Evolutionary conservation across 2,329 filamentous ascomycete genomes (phyloP).

Genomic region (Xenoacremonium recifei): DNA sequence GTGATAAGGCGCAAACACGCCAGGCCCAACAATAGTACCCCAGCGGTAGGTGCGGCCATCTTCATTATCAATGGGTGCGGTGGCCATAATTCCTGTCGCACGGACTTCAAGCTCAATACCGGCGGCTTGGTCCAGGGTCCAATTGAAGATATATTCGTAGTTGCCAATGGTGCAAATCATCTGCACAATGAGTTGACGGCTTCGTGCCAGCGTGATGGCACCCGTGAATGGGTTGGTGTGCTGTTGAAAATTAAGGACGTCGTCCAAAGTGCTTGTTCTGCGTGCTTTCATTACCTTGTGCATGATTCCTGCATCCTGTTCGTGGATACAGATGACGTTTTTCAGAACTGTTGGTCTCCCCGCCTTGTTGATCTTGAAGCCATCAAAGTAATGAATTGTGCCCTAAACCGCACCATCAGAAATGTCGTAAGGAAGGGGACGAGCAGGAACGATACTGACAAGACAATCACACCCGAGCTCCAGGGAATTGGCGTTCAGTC

Average conservation of each 20-base stretch:
- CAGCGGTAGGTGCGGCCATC: slow-evolving; percentile 51
- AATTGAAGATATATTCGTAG: slow-evolving; percentile 50
- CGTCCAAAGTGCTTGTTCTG: no score
- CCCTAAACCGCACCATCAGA: no score
- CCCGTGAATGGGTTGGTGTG: slow-evolving; percentile 56
- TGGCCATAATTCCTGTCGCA: slow-evolving; percentile 37
- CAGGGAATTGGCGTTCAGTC: no score
- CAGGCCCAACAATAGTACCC: slow-evolving; percentile 57
- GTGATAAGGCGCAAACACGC: slow-evolving; percentile 61
- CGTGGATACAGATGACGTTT: slow-evolving; percentile 35
- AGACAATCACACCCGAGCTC: slow-evolving; percentile 64
- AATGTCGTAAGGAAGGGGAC: no score
- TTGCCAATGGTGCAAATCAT: slow-evolving; percentile 60
- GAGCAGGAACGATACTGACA: slow-evolving; percentile 61
- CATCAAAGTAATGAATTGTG: slow-evolving; percentile 34
- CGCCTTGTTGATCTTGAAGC: slow-evolving; percentile 31
- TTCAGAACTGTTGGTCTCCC: slow-evolving; percentile 68
- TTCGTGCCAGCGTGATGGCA: slow-evolving; percentile 51
- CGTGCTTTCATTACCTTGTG: no score
- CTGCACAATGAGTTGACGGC: slow-evolving; percentile 54
- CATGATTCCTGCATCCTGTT: slow-evolving; percentile 42
- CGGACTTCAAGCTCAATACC: slow-evolving; percentile 23
- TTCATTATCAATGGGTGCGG: slow-evolving; percentile 46
- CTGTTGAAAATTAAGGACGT: no score
- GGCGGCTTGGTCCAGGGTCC: slow-evolving; percentile 50